Evolutionary conservation across 805 yeast species (phyloP), one percentile per base, ranked within the genome.

Genomic region (Starmerella floricola): DNA sequence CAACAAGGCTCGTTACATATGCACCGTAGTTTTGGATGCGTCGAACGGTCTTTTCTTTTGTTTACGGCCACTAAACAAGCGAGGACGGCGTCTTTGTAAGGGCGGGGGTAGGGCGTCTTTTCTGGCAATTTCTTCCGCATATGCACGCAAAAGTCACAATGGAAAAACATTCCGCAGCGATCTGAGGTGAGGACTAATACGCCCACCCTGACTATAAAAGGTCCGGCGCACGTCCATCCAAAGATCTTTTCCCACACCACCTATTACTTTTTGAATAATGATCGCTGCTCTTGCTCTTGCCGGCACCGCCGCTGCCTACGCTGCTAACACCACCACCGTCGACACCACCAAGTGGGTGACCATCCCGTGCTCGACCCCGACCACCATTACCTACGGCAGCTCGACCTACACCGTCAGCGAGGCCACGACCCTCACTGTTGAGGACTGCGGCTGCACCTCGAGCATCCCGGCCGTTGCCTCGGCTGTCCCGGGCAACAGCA

Each of bases 381-480:
- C 50, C 34, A 46, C 50, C 29, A 26, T 46, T 37, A 40, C 52
- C 30, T 41, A 46, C 47, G 45, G 50, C 32, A 18, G 40, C 24
- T 21, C 31, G 13, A 46, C 50, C 36, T 47, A 47, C 46, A 41
- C 51, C 27, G 47, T 45, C 37, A 31, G 38, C 32, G 43, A 39
- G 43, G 40, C 45, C 32, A 45, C 48, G 37, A 45, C 49, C 27
- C 47, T 48, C 38, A 43, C 51, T 20, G 28, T 48, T 20, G 40
- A 45, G 50, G 47, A 46, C 50, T 46, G 50, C 45, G 12, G 36
- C 39, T 48, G 51, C 49, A 41, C 48, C 17, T 43, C 42, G 19
- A 26, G 28, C 33, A 23, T 29, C 30, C 34, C 20, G 20, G 38
- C 33, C 23, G 16, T 37, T 18, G 17, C 33, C 32, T 23, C 41